Evolutionary conservation across 495 filamentous ascomycete genomes (phyloP).

Genomic region (Apiosordaria backusii): DNA sequence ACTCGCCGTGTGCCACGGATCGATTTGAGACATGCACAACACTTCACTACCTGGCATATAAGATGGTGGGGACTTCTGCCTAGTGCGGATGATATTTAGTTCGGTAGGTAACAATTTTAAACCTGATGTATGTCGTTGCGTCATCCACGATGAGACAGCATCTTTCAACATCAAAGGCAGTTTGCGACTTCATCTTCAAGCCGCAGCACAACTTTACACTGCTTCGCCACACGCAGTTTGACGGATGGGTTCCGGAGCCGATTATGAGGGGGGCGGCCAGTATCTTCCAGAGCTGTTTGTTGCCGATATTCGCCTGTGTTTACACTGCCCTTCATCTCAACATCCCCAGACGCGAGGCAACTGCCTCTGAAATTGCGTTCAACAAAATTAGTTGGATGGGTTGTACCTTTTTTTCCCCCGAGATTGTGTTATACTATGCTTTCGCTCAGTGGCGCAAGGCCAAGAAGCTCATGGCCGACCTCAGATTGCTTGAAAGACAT

Average conservation of each 20-base stretch:
- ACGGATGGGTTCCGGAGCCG: not conserved
- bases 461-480: not conserved
- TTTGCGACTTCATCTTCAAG: not conserved
- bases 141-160: no score
- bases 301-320: conserved; percentile 10
- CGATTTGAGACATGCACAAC: no score
- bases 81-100: no score
- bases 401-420: conserved; percentile 14
- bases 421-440: conserved; percentile 17
- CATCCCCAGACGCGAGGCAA: conserved; percentile 14
- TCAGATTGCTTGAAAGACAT: conserved; percentile 32
- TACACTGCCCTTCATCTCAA: conserved; percentile 21
- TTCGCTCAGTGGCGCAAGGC: conserved; percentile 13
- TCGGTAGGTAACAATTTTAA: no score
- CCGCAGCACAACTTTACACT: not conserved
- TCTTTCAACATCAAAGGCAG: no score
- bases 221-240: not conserved
- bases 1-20: no score
- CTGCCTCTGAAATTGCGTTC: not conserved
- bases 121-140: no score
- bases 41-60: no score
- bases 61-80: no score
- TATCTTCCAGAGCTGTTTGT: conserved; percentile 8
- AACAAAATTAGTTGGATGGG: conserved; percentile 13
- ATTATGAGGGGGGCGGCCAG: conserved; percentile 7